These are phyloP conservation scores for Ophiostoma sp. DNA, from an alignment of 2,329 filamentous ascomycete species.

Conservation along the genomic window DNA sequence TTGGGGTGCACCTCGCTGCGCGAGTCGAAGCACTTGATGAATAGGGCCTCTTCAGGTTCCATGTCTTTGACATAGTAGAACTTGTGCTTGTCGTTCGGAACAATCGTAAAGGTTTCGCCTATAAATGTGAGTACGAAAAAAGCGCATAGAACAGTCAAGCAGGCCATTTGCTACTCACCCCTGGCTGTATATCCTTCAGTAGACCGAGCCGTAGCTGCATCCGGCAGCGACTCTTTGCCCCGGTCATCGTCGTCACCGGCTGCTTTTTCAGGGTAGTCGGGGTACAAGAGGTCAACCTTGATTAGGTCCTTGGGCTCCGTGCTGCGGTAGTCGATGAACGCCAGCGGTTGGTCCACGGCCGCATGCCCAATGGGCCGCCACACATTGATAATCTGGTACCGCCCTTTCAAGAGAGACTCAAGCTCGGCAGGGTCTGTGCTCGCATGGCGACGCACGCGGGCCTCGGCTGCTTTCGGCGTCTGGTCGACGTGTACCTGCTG, in stretches of 20 bases:
- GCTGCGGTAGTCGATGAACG: slow-evolving; percentile 58
- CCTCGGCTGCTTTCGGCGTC: slow-evolving; percentile 56
- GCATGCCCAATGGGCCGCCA: slow-evolving; percentile 62
- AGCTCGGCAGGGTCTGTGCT: slow-evolving; percentile 42
- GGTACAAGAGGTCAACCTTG: slow-evolving; percentile 58
- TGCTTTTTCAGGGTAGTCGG: slow-evolving; percentile 36
- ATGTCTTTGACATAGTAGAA: slow-evolving; percentile 66
- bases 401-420: slow-evolving; percentile 49
- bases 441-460: slow-evolving; percentile 57
- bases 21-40: slow-evolving; percentile 52
- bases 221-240: slow-evolving; percentile 52
- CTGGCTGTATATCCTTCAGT: slow-evolving; percentile 57
- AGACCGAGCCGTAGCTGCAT: slow-evolving; percentile 41
- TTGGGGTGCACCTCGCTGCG: slow-evolving; percentile 35
- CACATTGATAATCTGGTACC: slow-evolving; percentile 65
- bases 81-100: slow-evolving; percentile 51
- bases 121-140: not conserved
- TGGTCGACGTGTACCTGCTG: slow-evolving; percentile 69
- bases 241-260: slow-evolving; percentile 44
- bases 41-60: slow-evolving; percentile 47
- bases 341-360: slow-evolving; percentile 58
- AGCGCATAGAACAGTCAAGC: too few species aligned
- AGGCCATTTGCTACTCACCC: slow-evolving; percentile 26
- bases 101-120: slow-evolving; percentile 57
- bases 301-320: slow-evolving; percentile 55